Conservation (phyloP, 768 basidiomycete genomes). For the Phanerochaete carnosa region DNA sequence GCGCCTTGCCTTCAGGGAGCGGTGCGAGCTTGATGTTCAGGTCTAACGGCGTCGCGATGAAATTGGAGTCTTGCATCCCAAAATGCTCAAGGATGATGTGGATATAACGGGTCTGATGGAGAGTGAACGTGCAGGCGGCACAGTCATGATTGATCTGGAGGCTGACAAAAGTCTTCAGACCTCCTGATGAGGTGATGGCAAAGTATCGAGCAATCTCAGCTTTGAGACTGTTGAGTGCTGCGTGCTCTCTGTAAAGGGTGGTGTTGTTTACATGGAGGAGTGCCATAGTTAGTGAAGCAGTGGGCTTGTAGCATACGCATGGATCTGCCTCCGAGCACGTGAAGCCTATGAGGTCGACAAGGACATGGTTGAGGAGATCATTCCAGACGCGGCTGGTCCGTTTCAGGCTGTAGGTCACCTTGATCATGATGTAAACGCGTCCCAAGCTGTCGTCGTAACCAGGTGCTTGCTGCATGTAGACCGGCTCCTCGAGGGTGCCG, state of each 20-base stretch:
- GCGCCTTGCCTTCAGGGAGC: neutral
- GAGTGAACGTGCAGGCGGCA: constrained; percentile 12
- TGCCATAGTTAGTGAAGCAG: constrained; percentile 12
- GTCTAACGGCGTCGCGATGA: constrained; percentile 31
- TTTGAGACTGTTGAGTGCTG: constrained; percentile 11
- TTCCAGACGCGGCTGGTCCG: constrained; percentile 38
- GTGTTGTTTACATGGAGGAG: constrained; percentile 33
- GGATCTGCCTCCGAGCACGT: constrained; percentile 21
- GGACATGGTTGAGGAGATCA: constrained; percentile 25
- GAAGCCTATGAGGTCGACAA: constrained; percentile 18
- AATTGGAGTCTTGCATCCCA: constrained; percentile 26
- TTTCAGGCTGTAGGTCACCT: constrained; percentile 42
- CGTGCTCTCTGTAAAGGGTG: neutral
- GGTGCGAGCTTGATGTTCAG: constrained; percentile 21
- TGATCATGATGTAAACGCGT: constrained; percentile 10
- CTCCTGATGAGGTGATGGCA: constrained; percentile 20
- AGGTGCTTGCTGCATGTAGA: constrained; percentile 28
- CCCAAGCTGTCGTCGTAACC: constrained; percentile 17
- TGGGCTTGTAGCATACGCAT: constrained; percentile 16
- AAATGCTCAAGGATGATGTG: constrained; percentile 22
- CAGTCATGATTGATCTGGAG: constrained; percentile 27
- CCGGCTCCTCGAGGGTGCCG: constrained; percentile 23
- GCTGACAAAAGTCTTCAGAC: constrained; percentile 26
- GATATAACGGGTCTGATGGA: constrained; percentile 27
- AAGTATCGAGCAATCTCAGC: constrained; percentile 18